Evolutionary conservation across 768 basidiomycete species (phyloP).

Genomic region (Filobasidium floriforme): DNA sequence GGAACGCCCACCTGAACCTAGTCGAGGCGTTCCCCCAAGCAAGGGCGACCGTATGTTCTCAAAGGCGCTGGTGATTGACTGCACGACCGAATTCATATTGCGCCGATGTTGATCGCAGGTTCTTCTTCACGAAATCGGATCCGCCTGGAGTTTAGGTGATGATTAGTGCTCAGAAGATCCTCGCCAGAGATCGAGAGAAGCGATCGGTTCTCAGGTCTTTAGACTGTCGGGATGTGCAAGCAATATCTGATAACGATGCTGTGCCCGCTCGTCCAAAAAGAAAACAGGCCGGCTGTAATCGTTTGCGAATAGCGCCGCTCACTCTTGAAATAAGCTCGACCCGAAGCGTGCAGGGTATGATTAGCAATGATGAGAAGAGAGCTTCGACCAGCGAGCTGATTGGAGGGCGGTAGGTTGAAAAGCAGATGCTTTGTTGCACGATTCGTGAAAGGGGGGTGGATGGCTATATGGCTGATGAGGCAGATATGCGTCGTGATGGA

Average conservation of each 20-base stretch:
- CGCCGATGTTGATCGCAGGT: background rate
- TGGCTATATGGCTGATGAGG: too few species aligned
- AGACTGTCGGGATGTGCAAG: background rate
- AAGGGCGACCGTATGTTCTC: background rate
- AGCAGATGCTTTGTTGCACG: too few species aligned
- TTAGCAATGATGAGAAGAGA: background rate
- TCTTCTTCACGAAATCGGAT: background rate
- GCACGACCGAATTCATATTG: background rate
- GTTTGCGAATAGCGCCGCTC: background rate
- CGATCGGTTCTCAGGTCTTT: background rate
- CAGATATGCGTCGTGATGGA: too few species aligned
- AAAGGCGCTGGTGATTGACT: background rate
- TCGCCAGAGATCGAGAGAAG: background rate
- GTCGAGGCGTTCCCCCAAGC: conserved; percentile 1
- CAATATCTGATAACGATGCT: background rate
- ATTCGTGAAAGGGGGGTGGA: too few species aligned
- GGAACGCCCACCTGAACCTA: background rate
- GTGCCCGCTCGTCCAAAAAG: background rate
- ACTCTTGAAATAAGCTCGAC: background rate
- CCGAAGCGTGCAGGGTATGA: background rate
- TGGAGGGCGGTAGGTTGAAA: too few species aligned
- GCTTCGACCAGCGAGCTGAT: background rate
- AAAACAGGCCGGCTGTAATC: background rate
- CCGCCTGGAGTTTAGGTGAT: background rate
- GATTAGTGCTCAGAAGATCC: background rate